phyloP scores from a whole-genome alignment of 352 stramenopile genomes.

The Phytophthora parvispora region DNA sequence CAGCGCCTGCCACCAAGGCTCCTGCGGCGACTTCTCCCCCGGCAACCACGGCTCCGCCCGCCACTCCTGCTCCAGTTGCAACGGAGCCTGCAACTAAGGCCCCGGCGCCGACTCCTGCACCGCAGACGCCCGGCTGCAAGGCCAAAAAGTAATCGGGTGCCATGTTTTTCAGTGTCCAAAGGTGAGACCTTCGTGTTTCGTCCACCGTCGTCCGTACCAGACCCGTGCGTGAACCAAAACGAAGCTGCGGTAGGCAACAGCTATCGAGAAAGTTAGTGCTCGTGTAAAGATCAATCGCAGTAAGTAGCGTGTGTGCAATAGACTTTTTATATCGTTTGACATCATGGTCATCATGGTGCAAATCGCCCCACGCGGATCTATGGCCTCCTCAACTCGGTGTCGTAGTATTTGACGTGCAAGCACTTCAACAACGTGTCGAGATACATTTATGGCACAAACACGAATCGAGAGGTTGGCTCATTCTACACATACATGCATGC shows the following conservation, averaged over 20 bases:
- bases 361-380: conserved; percentile 4
- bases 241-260: conserved; percentile 21
- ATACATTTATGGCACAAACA: too few species aligned
- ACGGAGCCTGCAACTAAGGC: conserved; percentile 3
- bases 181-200: background rate
- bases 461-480: conserved; percentile 4
- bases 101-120: background rate
- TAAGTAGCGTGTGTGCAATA: conserved; percentile 25
- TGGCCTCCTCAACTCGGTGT: background rate
- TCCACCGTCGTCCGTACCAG: background rate
- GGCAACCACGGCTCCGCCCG: conserved; percentile 13
- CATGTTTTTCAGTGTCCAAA: conserved; percentile 6
- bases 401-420: too few species aligned
- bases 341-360: conserved; percentile 23
- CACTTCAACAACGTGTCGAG: too few species aligned
- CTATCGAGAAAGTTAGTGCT: conserved; percentile 3
- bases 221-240: conserved; percentile 10
- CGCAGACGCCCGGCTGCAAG: conserved; percentile 25
- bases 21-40: conserved; percentile 3
- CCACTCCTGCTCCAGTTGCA: background rate
- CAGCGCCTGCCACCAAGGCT: conserved; percentile 13
- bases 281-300: conserved; percentile 21
- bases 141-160: conserved; percentile 23
- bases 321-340: conserved; percentile 18
- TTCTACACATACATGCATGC: background rate